A percentile compares a stretch with the other conserved stretches of the same genome.
Evolutionary conservation across 306 rosid genomes (phyloP).

Genomic region (Echinosophora koreensis): DNA sequence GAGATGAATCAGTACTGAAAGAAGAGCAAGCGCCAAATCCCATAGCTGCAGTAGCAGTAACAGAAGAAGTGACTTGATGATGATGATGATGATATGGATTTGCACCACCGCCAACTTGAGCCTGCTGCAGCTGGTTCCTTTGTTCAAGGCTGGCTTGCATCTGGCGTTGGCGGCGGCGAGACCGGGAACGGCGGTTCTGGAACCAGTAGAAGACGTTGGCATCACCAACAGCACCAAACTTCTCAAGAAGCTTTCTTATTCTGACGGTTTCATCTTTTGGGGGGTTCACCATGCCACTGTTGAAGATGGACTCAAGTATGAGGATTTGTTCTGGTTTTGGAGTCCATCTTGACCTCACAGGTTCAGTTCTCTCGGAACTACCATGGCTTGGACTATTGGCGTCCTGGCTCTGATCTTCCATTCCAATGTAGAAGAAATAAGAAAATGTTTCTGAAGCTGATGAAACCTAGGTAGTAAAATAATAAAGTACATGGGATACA

Average conservation of each 20-base stretch:
- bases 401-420: conserved; percentile 65
- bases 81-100: conserved; percentile 46
- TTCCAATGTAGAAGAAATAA: conserved; percentile 40
- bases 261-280: conserved; percentile 88
- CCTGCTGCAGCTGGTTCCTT: conserved; percentile 29
- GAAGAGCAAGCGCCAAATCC: conserved; percentile 6
- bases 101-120: conserved; percentile 47
- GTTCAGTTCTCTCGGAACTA: conserved; percentile 60
- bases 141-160: conserved; percentile 61
- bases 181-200: conserved; percentile 92
- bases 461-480: conserved; percentile 57
- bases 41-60: neutral
- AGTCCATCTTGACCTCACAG: conserved; percentile 92
- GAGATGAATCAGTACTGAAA: too few relatives aligned
- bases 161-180: conserved; percentile 98
- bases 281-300: conserved; percentile 96
- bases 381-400: conserved; percentile 57
- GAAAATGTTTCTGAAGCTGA: conserved; percentile 48
- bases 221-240: conserved; percentile 86
- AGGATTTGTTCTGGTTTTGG: conserved; percentile 94
- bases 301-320: conserved; percentile 95
- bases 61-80: conserved; percentile 7
- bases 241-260: conserved; percentile 82
- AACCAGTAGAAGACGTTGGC: conserved; percentile 99
- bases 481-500: conserved; percentile 44